Conservation (phyloP, 176 grass and related monocot genomes). For the Oryza australiensis region DNA sequence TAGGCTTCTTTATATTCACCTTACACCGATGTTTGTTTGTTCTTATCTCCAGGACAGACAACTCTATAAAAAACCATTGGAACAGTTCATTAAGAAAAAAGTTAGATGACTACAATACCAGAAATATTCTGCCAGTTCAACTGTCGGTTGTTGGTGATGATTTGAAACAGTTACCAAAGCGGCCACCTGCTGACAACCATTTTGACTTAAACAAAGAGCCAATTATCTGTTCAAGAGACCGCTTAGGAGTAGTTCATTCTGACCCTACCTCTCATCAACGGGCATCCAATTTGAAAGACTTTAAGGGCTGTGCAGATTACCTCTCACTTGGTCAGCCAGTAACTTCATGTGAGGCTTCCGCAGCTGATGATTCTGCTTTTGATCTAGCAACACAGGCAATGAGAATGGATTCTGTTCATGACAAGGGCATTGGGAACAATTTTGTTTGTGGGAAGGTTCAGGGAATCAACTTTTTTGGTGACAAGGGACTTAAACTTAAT, state of each 20-base stretch:
- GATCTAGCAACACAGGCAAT: slow-evolving; percentile 30
- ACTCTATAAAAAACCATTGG: slow-evolving; percentile 99
- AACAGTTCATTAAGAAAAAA: slow-evolving; percentile 91
- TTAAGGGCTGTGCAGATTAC: slow-evolving; percentile 42
- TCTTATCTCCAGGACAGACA: slow-evolving; percentile 77
- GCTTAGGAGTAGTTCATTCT: slow-evolving; percentile 30
- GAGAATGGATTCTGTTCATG: slow-evolving; percentile 30
- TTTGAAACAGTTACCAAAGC: slow-evolving; percentile 30
- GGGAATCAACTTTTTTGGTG: not conserved
- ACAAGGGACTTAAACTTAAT: not conserved
- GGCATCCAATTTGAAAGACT: slow-evolving; percentile 32
- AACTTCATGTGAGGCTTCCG: slow-evolving; percentile 27
- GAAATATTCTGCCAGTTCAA: slow-evolving; percentile 30
- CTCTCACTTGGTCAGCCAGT: slow-evolving; percentile 39
- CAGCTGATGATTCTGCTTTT: slow-evolving; percentile 32
- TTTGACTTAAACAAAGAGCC: slow-evolving; percentile 49
- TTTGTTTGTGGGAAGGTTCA: slow-evolving; percentile 28
- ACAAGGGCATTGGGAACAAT: slow-evolving; percentile 8
- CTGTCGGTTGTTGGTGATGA: slow-evolving; percentile 20
- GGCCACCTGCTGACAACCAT: slow-evolving; percentile 25
- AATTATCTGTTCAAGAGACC: slow-evolving; percentile 12
- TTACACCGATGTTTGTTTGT: slow-evolving; percentile 30
- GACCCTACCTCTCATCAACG: slow-evolving; percentile 24
- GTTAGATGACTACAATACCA: slow-evolving; percentile 48
- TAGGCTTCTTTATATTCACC: slow-evolving; percentile 18